Base-by-base conservation (phyloP, 495 filamentous ascomycete species). In the Penicillium salamii region DNA sequence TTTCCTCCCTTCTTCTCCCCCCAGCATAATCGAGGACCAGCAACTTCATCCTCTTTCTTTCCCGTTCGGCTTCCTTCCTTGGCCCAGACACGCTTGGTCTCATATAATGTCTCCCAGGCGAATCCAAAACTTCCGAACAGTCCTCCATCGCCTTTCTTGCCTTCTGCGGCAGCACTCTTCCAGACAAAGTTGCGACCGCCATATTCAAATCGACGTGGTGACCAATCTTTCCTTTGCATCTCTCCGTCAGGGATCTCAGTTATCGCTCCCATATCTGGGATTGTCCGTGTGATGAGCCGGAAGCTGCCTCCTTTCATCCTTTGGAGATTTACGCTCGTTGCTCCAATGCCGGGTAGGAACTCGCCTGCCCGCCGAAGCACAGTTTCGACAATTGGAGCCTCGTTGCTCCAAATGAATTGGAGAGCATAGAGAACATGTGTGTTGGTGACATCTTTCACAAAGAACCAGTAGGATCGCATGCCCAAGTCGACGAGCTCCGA, bases 1-100 rank as follows among this genome's bases (percentile, higher is more conserved):
- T 52, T 46, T 1, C 43, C 52, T 3, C 56, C 52, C 4, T 46
- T 46, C 47, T 52, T 59, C 38, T 59, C 52, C 3, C 55, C 56
- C 56, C 56, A 59, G 20, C 52, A 59, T 11, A 55, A 40, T 36
- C 38, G 43, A 9, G 51, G 43, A 13, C 56, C 56, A 38, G 55
- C 47, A 26, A 40, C 55, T 44, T 59, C 56, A 26, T 86, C 56
- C 8, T 55, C 52, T 43, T 52, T 52, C 48, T 59, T 59, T 7
- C 56, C 52, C 4, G 56, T 55, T 18, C 20, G 26, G 17, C 52
- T 55, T 33, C 56, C 52, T 9, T 20, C 24, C 24, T 59, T 59
- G 14, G 52, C 33, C 56, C 56, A 59, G n/a, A 59, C 56, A 8
- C 56, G 48, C 43, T 55, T 59, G 1, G 52, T 59, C 40, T 59